Evolutionary conservation across 805 yeast genomes (phyloP).

Genomic region (Zygoascus bituminiphila): DNA sequence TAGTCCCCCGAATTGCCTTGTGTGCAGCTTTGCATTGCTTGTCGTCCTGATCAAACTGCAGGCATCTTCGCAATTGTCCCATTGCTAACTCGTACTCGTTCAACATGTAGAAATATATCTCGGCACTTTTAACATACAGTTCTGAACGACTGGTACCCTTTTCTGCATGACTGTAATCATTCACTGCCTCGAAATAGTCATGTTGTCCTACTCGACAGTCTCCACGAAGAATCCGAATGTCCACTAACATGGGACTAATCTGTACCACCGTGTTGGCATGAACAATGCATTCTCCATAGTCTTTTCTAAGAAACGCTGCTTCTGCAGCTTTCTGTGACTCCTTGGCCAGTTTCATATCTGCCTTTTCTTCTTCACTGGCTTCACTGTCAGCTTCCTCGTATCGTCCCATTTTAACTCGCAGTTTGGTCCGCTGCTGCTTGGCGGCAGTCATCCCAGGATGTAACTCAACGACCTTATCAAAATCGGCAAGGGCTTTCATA

Average conservation of each 20-base stretch:
- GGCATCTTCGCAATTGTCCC: constrained; percentile 52
- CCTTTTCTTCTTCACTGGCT: constrained; percentile 11
- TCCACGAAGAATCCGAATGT: constrained; percentile 26
- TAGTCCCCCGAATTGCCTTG: constrained; percentile 21
- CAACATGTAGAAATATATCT: constrained; percentile 42
- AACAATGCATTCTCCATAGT: constrained; percentile 19
- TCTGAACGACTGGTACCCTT: constrained; percentile 18
- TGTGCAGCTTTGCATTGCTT: constrained; percentile 43
- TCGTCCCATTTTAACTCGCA: constrained; percentile 27
- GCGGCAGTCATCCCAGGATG: constrained; percentile 31
- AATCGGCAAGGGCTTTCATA: constrained; percentile 30
- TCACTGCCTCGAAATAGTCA: constrained; percentile 26
- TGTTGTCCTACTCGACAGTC: constrained; percentile 27
- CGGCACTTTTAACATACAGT: constrained; percentile 24
- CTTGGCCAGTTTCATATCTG: constrained; percentile 13
- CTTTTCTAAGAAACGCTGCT: constrained; percentile 10
- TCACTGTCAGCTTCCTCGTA: constrained; percentile 16
- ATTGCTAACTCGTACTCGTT: constrained; percentile 45
- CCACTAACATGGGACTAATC: constrained; percentile 22
- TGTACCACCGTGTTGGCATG: constrained; percentile 23
- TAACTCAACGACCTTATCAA: constrained; percentile 26
- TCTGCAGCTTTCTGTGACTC: constrained; percentile 12
- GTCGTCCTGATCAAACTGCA: constrained; percentile 70
- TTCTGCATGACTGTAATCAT: constrained; percentile 28
- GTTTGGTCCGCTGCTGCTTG: constrained; percentile 26